Conservation (phyloP, 805 yeast species). For the Danielia oregonensis region DNA sequence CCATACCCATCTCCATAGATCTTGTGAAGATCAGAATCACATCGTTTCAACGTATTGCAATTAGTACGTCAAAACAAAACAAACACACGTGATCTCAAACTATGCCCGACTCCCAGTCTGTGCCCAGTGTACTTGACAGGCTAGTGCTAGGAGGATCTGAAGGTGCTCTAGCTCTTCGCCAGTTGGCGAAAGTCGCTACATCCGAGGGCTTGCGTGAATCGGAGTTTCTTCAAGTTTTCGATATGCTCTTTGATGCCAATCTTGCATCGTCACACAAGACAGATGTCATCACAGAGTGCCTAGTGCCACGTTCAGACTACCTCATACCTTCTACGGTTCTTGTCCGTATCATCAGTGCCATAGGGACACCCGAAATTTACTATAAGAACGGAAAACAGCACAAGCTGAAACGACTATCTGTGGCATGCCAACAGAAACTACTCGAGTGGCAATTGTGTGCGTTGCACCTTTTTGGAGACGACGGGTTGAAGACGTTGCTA, state of each 20-base stretch:
- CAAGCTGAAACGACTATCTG: constrained; percentile 16
- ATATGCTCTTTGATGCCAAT: constrained; percentile 6
- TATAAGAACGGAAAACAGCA: constrained; percentile 15
- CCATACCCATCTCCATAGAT: too few species aligned
- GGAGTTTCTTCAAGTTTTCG: constrained; percentile 7
- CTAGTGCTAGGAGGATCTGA: constrained; percentile 2
- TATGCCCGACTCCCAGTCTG: too few species aligned
- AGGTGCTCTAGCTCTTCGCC: neutral
- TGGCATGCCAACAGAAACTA: constrained; percentile 9
- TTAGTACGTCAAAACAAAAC: too few species aligned
- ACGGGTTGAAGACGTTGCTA: constrained; percentile 2
- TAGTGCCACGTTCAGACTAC: constrained; percentile 8
- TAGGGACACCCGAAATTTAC: constrained; percentile 17
- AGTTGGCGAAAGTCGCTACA: constrained; percentile 1
- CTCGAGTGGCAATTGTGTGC: constrained; percentile 13
- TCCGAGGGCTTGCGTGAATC: constrained; percentile 4
- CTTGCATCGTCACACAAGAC: constrained; percentile 4
- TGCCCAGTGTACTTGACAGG: constrained; percentile 1
- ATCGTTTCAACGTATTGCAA: too few species aligned
- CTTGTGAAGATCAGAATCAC: too few species aligned
- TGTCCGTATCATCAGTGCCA: constrained; percentile 7
- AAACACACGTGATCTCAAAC: too few species aligned
- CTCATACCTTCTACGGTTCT: constrained; percentile 4
- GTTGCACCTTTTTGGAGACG: constrained; percentile 12
- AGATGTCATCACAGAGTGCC: constrained; percentile 4